These are phyloP conservation scores for Coemansia sp. DNA, from an alignment of 192 early-diverging fungal species.

Conservation along the genomic window DNA sequence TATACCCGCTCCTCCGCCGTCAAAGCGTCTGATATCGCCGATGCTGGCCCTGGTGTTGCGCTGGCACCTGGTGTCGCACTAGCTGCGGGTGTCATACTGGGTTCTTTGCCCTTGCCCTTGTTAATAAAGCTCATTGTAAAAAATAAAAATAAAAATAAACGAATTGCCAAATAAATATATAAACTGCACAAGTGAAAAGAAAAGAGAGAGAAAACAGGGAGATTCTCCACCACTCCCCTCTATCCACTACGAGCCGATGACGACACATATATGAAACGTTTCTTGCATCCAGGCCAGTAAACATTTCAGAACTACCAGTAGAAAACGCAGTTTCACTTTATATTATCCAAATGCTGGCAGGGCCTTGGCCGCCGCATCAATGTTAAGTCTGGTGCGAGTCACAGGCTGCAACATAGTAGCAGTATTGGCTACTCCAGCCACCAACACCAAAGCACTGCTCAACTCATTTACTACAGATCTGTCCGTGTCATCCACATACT, in stretches of 20 bases:
- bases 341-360: conserved; percentile 27
- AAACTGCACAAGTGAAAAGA: background rate
- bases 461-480: conserved; percentile 19
- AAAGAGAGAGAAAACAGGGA: no score
- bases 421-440: background rate
- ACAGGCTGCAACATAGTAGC: background rate
- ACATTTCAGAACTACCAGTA: background rate
- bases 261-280: conserved; percentile 2
- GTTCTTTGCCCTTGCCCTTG: conserved; percentile 29
- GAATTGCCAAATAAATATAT: background rate
- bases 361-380: conserved; percentile 24
- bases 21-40: conserved; percentile 22
- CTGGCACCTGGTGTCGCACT: background rate
- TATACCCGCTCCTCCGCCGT: conserved; percentile 60
- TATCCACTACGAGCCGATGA: conserved; percentile 1
- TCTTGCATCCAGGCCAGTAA: background rate
- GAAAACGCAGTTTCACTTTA: background rate
- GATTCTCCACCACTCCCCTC: background rate
- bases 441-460: conserved; percentile 9
- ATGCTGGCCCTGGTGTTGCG: conserved; percentile 10
- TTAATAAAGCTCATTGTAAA: conserved; percentile 8
- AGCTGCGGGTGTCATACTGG: conserved; percentile 18
- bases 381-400: conserved; percentile 29
- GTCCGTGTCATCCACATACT: conserved; percentile 36
- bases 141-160: background rate